Base-by-base conservation (phyloP, 1,284 basidiomycete genomes). In the Blastosporella zonata region DNA sequence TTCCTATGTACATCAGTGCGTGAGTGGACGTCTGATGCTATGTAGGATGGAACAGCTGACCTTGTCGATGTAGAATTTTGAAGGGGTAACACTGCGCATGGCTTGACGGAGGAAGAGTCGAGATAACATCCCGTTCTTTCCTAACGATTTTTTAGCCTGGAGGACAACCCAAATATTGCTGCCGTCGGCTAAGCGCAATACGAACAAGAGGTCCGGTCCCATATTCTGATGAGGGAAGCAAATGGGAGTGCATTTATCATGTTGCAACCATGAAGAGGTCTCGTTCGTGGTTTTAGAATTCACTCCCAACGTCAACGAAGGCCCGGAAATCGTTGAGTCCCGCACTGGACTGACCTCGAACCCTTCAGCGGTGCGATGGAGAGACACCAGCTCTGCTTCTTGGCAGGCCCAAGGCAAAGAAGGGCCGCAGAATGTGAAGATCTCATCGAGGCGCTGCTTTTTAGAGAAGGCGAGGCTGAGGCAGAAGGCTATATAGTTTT, bases 401-500 rank as follows among this genome's bases (percentile, higher is more conserved):
- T 65, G 59, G 2, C 59, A 51, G 1, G 64, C 62, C 71, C 71
- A 73, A 3, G 52, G 9, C 2, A 70, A 69, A 4, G 64, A 62
- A 17, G 48, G 23, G 2, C 51, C 54, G 46, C 50, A 46, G 43
- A 72, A 73, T 5, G 55, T 50, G 52, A 73, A 72, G 0, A 72
- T 57, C 9, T 71, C 64, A 18, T 59, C 62, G 10, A 72, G 18
- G 2, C 52, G 57, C 12, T 60, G 62, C 50, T 27, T 54, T 52
- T 41, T 35, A 1, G 65, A 61, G 44, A 72, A 71, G 9, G 67
- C 52, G 36, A 67, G 58, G 48, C 66, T 62, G 17, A 73, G 55
- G 38, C 68, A 71, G 53, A 68, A 70, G 4, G 65, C 67, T 10
- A 73, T 53, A 41, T 68, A 72, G 47, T 71, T 70, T 52, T 72